Evolutionary conservation across 306 rosid genomes (phyloP).

Genomic region (Spatholobus suberectus): DNA sequence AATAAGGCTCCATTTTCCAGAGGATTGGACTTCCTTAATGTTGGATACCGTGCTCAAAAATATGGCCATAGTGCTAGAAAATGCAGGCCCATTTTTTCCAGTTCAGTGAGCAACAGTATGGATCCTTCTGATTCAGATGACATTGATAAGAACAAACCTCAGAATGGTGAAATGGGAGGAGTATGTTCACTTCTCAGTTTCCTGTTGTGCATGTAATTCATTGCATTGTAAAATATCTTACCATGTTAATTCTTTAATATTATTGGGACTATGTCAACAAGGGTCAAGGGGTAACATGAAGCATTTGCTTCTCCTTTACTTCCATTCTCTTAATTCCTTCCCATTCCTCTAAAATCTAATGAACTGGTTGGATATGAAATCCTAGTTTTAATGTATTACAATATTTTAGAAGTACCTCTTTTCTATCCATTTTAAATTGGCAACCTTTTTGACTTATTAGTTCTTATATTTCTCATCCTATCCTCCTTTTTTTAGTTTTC

Average conservation of each 20-base stretch:
- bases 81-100: conserved; percentile 56
- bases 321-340: not conserved
- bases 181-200: conserved; percentile 53
- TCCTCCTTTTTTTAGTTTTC: not conserved
- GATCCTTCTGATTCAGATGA: conserved; percentile 74
- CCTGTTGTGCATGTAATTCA: conserved; percentile 30
- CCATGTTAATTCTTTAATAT: not conserved
- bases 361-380: conserved; percentile 7
- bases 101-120: conserved; percentile 45
- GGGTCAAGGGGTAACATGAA: not conserved
- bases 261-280: not conserved
- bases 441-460: not conserved
- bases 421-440: not conserved
- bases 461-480: not conserved
- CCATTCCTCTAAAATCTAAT: not conserved
- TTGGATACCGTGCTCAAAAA: conserved; percentile 49
- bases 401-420: not conserved
- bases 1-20: conserved; percentile 61
- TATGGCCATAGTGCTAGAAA: conserved; percentile 50
- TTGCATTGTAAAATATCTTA: conserved; percentile 25
- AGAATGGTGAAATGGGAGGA: conserved; percentile 54
- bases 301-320: not conserved
- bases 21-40: conserved; percentile 53
- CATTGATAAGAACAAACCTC: conserved; percentile 48
- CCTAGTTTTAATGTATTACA: not conserved